Evolutionary conservation across 2,329 filamentous ascomycete genomes (phyloP), one percentile per base, ranked within the genome.

Genomic region (Pyrenophora tritici-repentis): DNA sequence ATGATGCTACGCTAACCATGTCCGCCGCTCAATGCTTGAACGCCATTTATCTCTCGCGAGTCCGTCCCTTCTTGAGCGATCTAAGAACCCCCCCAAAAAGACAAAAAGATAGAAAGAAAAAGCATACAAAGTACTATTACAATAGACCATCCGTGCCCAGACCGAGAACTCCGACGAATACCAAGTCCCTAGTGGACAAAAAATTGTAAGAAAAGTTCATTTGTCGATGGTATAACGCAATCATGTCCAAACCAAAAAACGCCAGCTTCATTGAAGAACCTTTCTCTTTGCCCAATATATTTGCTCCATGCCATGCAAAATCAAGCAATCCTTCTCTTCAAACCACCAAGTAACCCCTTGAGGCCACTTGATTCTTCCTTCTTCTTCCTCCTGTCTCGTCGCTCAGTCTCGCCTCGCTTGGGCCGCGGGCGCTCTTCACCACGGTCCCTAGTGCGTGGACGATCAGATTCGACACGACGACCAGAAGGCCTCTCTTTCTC

Each of bases 401-500:
- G 47, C 29, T 67, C 66, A 2, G 62, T 66, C 42, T 69, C 70
- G 36, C 62, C 61, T 33, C 68, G 46, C 32, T 63, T 57, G 6
- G 61, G 58, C 6, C 66, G 53, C 2, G 47, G 50, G 1, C 59
- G 48, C 37, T 68, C 67, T 3, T 71, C 68, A 2, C 58, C 66
- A 14, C 54, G 50, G 5, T 57, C 60, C 31, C 62, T 58, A 4
- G 66, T 62, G 3, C 64, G 57, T 6, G 61, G 49, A 0, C 68
- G 65, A 50, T 72, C 70, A 16, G 61, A 62, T 14, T 72, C 63
- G 3, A 58, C 55, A 13, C 70, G 59, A 6, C 63, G 61, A 47
- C 61, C 65, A n/a, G 58, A 46, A 1, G 68, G 66, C 8, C 68
- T 45, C 29, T 71, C 67, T 44, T 62, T 69, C 22, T 72, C 70